phyloP scores from a whole-genome alignment of 2,329 filamentous ascomycete species.

The Phialophora chinensis region DNA sequence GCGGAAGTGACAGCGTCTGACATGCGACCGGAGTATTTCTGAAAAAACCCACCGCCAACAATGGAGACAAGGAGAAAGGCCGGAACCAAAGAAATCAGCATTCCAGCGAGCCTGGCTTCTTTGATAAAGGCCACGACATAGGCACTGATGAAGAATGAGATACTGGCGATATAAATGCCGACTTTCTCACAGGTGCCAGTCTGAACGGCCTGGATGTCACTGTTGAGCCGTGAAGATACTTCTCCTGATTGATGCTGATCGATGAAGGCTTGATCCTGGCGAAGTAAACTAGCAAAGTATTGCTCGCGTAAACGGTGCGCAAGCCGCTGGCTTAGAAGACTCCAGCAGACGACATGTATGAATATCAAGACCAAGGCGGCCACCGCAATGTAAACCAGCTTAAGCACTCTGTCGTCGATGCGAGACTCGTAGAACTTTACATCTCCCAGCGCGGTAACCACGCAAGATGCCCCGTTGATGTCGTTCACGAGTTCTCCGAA shows the following conservation, averaged over 20 bases:
- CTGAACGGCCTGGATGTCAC: slow-evolving; percentile 55
- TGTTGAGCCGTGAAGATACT: slow-evolving; percentile 54
- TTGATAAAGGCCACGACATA: slow-evolving; percentile 58
- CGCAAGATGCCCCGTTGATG: slow-evolving; percentile 41
- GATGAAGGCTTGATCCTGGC: slow-evolving; percentile 43
- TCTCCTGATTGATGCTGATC: slow-evolving; percentile 52
- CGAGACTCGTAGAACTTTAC: slow-evolving; percentile 2
- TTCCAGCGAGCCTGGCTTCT: slow-evolving; percentile 52
- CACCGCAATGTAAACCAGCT: no score
- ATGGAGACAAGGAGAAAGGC: slow-evolving; percentile 55
- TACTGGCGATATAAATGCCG: slow-evolving; percentile 52
- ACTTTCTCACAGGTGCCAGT: slow-evolving; percentile 57
- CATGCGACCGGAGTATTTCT: slow-evolving; percentile 54
- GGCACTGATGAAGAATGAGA: slow-evolving; percentile 56
- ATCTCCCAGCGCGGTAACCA: not conserved
- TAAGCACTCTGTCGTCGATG: no score
- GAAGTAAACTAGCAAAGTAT: slow-evolving; percentile 37
- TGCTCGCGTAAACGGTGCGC: slow-evolving; percentile 66
- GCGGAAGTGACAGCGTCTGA: slow-evolving; percentile 60
- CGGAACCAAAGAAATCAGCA: slow-evolving; percentile 54
- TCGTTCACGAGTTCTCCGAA: slow-evolving; percentile 51
- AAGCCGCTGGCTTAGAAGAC: slow-evolving; percentile 66
- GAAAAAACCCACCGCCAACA: slow-evolving; percentile 52
- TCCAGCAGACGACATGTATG: slow-evolving; percentile 68
- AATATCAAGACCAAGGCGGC: slow-evolving; percentile 52